These are phyloP conservation scores for Sclerotinia borealis DNA, from an alignment of 2,329 filamentous ascomycete species.

Conservation along the genomic window DNA sequence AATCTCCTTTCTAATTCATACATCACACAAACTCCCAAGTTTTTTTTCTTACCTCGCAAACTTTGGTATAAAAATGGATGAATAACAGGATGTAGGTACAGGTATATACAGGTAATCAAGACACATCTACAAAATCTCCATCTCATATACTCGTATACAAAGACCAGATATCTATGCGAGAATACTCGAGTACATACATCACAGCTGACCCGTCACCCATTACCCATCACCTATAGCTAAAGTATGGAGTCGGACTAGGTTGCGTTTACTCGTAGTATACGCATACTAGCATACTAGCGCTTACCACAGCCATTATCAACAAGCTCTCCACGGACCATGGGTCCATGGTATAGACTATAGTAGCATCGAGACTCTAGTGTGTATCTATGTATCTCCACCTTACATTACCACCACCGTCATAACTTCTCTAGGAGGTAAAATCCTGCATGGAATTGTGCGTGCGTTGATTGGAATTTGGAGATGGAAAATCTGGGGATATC, in stretches of 20 bases:
- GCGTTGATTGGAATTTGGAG: background rate
- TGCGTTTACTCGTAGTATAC: background rate
- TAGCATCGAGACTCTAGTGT: background rate
- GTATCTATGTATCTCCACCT: no score
- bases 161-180: background rate
- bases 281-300: background rate
- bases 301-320: slow-evolving; percentile 1
- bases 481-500: background rate
- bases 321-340: background rate
- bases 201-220: background rate
- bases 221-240: background rate
- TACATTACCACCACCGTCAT: background rate
- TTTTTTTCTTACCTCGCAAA: background rate
- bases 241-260: no score
- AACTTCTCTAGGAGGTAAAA: background rate
- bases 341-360: background rate
- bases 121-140: background rate
- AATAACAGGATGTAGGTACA: background rate
- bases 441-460: background rate
- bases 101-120: no score
- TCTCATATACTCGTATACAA: background rate
- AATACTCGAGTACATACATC: no score
- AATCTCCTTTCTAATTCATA: background rate
- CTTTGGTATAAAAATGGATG: background rate
- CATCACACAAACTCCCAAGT: background rate